Percentiles rank a stretch among this genome's conserved stretches.
Evolutionary conservation across 192 early-diverging fungal species (phyloP).

Genomic region (Glomus cerebriforme): DNA sequence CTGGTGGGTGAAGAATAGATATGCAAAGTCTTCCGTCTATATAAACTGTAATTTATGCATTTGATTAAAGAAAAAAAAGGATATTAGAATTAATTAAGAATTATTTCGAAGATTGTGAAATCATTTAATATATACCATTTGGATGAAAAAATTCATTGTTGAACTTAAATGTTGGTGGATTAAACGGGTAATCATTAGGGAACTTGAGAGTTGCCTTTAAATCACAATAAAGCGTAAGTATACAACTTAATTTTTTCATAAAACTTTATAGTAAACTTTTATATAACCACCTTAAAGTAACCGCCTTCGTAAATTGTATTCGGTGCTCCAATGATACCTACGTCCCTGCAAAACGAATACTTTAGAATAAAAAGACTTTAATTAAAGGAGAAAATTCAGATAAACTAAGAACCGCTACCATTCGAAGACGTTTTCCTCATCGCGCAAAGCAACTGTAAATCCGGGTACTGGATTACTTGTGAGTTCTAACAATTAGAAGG

Average conservation of each 20-base stretch:
- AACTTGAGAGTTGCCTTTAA: constrained; percentile 75
- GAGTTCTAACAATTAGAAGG: constrained; percentile 37
- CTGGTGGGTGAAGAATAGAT: constrained; percentile 93
- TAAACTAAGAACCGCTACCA: constrained; percentile 33
- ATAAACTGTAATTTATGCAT: constrained; percentile 61
- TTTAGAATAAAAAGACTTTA: background rate
- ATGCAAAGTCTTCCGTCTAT: constrained; percentile 91
- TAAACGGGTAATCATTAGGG: constrained; percentile 89
- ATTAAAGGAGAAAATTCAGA: background rate
- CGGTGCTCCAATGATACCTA: constrained; percentile 51
- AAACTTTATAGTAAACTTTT: background rate
- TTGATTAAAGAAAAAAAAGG: background rate
- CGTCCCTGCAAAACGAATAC: constrained; percentile 36
- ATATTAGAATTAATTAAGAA: background rate
- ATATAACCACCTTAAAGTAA: constrained; percentile 46
- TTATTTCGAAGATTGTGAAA: background rate
- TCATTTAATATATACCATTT: constrained; percentile 53
- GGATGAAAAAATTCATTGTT: constrained; percentile 89
- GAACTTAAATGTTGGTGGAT: constrained; percentile 91
- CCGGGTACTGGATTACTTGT: constrained; percentile 51
- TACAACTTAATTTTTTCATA: background rate
- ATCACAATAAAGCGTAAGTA: background rate
- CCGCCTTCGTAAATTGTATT: constrained; percentile 54
- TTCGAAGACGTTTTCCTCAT: constrained; percentile 45
- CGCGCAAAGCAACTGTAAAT: constrained; percentile 51